Percentiles rank a stretch among this genome's conserved stretches.
phyloP scores from a whole-genome alignment of 257 asterid species.

The Salvia miltiorrhiza region DNA sequence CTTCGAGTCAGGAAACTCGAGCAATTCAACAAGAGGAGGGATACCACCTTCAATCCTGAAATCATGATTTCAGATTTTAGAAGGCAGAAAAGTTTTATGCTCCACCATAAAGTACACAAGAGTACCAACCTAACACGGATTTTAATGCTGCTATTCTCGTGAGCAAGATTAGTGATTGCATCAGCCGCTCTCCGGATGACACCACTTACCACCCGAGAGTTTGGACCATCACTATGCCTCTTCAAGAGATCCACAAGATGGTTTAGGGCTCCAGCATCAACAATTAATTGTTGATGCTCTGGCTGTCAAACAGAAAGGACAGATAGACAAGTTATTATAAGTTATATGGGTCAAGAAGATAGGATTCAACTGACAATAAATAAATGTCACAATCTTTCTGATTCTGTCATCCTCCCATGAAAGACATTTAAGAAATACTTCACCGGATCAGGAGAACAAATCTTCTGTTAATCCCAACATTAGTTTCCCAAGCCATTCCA shows the following conservation, averaged over 20 bases:
- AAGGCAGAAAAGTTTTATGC: background rate
- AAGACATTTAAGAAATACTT: background rate
- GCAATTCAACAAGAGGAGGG: conserved; percentile 98
- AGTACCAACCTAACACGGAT: conserved; percentile 78
- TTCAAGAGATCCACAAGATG: conserved; percentile 84
- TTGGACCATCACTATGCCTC: conserved; percentile 57
- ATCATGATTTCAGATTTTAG: conserved; percentile 12
- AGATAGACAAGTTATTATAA: conserved; percentile 2
- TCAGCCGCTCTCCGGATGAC: conserved; percentile 94
- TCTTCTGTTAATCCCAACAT: background rate
- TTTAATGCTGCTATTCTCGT: conserved; percentile 92
- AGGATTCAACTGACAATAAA: background rate
- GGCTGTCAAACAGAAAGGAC: conserved; percentile 54
- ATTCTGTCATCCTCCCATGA: conserved; percentile 2
- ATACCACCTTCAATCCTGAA: conserved; percentile 91
- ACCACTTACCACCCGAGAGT: conserved; percentile 79
- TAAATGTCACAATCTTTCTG: background rate
- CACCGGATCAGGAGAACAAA: background rate
- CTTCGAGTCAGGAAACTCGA: conserved; percentile 82
- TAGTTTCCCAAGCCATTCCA: conserved; percentile 3
- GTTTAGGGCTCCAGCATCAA: conserved; percentile 94
- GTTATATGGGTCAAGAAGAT: background rate
- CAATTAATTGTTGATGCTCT: conserved; percentile 96
- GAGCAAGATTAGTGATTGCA: conserved; percentile 97
- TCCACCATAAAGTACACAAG: background rate